These are phyloP conservation scores for Hemileccinum impolitum DNA, from an alignment of 768 basidiomycete species.

Conservation along the genomic window DNA sequence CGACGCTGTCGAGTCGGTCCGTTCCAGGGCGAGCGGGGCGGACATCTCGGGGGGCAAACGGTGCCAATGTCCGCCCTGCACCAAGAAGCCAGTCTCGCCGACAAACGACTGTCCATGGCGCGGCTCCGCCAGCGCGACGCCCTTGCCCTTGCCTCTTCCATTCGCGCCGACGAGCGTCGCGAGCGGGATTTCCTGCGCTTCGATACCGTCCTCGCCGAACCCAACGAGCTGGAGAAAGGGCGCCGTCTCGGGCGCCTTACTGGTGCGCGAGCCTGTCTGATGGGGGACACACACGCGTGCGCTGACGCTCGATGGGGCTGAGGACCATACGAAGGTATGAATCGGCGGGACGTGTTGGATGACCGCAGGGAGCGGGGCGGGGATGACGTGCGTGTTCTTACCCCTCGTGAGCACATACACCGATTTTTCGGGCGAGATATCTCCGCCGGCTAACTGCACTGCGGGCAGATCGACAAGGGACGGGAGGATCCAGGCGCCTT, in stretches of 20 bases:
- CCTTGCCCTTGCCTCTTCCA: conserved; percentile 43
- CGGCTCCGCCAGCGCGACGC: conserved; percentile 41
- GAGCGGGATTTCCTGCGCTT: conserved; percentile 66
- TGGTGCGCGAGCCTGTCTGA: conserved; percentile 9
- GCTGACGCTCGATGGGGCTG: conserved; percentile 50
- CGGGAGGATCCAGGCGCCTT: conserved; percentile 27
- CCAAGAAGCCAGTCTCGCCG: conserved; percentile 53
- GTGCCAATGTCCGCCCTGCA: conserved; percentile 49
- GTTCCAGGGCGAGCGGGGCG: conserved; percentile 31
- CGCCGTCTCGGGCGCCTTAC: background rate
- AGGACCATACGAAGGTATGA: conserved; percentile 54
- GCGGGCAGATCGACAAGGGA: conserved; percentile 24
- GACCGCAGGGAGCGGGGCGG: conserved; percentile 61
- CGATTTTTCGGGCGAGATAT: conserved; percentile 29
- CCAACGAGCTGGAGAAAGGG: conserved; percentile 67
- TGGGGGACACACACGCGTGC: conserved; percentile 47
- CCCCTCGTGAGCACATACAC: conserved; percentile 70
- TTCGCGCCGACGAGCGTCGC: conserved; percentile 36
- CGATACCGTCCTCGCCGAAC: conserved; percentile 68
- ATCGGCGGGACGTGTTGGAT: conserved; percentile 49
- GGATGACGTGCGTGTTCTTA: conserved; percentile 62
- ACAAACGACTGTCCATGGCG: conserved; percentile 58
- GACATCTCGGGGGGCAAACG: conserved; percentile 14
- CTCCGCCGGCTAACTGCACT: conserved; percentile 15
- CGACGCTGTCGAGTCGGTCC: conserved; percentile 46